phyloP scores from a whole-genome alignment of 192 early-diverging fungal species.

The Thamnidium elegans region DNA sequence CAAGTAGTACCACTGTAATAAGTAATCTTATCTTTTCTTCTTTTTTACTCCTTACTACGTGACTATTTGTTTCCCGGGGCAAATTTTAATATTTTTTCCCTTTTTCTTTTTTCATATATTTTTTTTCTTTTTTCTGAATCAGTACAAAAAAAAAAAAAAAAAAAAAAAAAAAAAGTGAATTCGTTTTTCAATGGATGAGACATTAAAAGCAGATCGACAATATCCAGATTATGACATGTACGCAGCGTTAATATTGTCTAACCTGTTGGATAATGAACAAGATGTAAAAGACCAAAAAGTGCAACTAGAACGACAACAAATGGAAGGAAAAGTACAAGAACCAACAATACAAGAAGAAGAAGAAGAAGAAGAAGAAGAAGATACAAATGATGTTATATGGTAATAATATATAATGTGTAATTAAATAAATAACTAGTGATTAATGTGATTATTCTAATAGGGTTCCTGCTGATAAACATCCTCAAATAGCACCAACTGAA shows the following conservation, averaged over 20 bases:
- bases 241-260: slow-evolving; percentile 6
- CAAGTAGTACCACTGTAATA: too few relatives aligned
- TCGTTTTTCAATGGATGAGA: too few relatives aligned
- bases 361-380: background rate
- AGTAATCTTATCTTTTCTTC: too few relatives aligned
- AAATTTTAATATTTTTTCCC: too few relatives aligned
- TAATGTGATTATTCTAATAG: background rate
- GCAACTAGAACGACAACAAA: background rate
- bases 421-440: background rate
- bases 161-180: too few relatives aligned
- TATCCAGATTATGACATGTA: slow-evolving; percentile 12
- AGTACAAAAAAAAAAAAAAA: too few relatives aligned
- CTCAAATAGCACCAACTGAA: slow-evolving; percentile 23
- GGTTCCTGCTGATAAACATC: slow-evolving; percentile 23
- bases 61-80: too few relatives aligned
- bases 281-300: background rate
- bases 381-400: slow-evolving; percentile 10
- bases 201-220: too few relatives aligned
- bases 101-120: too few relatives aligned
- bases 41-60: too few relatives aligned
- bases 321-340: too few relatives aligned
- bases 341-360: background rate
- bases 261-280: slow-evolving; percentile 3
- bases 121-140: too few relatives aligned
- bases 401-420: background rate